Conservation (phyloP, 768 basidiomycete genomes). For the Astraeus odoratus region DNA sequence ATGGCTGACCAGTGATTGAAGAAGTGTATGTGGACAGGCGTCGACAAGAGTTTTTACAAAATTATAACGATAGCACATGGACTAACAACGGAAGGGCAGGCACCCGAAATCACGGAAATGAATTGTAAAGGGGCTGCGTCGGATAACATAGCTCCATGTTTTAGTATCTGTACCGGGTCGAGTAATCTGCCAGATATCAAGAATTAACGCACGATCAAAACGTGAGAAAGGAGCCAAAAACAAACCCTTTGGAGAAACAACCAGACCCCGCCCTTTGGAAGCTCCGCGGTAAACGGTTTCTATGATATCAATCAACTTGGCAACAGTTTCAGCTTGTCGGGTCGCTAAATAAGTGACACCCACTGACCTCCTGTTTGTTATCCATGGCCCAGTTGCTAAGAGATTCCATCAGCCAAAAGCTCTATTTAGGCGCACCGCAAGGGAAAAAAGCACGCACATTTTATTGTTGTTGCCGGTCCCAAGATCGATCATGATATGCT, state of each 20-base stretch:
- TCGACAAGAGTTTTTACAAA: no score
- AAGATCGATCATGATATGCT: slow-evolving; percentile 99
- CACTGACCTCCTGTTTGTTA: slow-evolving; percentile 89
- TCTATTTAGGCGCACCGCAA: not conserved
- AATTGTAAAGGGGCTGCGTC: no score
- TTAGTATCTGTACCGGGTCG: slow-evolving; percentile 74
- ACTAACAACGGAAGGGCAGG: no score
- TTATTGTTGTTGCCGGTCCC: slow-evolving; percentile 99
- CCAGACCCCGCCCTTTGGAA: slow-evolving; percentile 94
- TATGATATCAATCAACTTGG: slow-evolving; percentile 90
- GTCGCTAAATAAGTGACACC: not conserved
- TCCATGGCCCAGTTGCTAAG: slow-evolving; percentile 98
- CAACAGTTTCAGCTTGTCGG: not conserved
- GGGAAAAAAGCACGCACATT: slow-evolving; percentile 56
- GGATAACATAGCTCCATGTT: no score
- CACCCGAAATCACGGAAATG: no score
- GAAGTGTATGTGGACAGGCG: no score
- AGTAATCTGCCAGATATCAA: slow-evolving; percentile 52
- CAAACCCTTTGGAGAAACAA: slow-evolving; percentile 91
- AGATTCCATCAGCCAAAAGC: not conserved
- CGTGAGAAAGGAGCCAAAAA: not conserved
- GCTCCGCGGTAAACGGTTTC: slow-evolving; percentile 98
- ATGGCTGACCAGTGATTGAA: no score
- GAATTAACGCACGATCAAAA: slow-evolving; percentile 1
- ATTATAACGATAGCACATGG: no score